Base-by-base conservation (phyloP, 139 green algal species). In the Chlorella sp. region DNA sequence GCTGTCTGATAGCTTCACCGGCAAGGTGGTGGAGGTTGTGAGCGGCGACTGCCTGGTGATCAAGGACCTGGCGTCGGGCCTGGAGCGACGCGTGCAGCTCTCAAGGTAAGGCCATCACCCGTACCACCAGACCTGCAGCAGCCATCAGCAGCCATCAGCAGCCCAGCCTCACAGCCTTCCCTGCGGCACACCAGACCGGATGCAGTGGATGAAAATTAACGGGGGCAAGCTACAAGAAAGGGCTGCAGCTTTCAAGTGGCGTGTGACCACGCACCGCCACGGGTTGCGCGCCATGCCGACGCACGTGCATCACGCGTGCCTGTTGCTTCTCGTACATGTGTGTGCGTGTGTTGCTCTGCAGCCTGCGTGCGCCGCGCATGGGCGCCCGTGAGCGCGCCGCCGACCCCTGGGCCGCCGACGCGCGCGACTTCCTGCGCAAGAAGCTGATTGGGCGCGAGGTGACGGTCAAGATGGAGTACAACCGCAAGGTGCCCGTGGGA, bases 401-500 rank as follows among this genome's bases (percentile, higher is more conserved):
- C 2, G 95, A 97, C 77, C 76, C 90, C 1, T 95, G 86, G 68
- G 93, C 89, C 0, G 69, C 69, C 5, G 95, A 98, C 68, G 92
- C 92, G 42, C 95, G 94, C 73, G 94, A 98, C 77, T 95, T 96
- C 74, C 76, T 97, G 70, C 85, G 92, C 70, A 78, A 86, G 73
- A 63, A 79, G 20, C 51, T 89, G 62, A 87, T 93, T 35, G 91
- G 89, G 35, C 80, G 83, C 33, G 80, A 93, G 76, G 92, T 97
- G 31, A 72, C 74, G 0, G 92, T 98, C 1, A 88, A 80, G 69
- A 93, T 97, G 88, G 95, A 98, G 80, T 98, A 97, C 89, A 95
- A 75, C 1, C 87, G 93, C 50, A 97, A 95, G 82, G 87, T 97
- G 17, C 71, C 67, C 14, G 35, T 55, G 66, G 55, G 2, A 60